These are phyloP conservation scores for Acer negundo DNA, from an alignment of 345 rosid species.

Conservation along the genomic window DNA sequence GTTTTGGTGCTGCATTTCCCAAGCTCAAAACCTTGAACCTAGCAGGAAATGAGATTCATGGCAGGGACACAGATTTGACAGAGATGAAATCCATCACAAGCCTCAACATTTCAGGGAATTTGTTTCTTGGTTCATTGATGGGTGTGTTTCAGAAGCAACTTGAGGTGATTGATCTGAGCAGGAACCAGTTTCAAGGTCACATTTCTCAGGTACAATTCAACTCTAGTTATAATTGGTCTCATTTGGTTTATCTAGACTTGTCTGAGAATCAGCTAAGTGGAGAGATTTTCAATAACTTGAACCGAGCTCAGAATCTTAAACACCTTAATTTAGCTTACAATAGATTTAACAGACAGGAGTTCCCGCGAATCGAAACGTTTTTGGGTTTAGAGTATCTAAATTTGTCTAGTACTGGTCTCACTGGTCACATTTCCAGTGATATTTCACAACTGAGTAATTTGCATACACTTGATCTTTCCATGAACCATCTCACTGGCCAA, in stretches of 20 bases:
- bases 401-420: conserved; percentile 66
- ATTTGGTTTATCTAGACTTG: conserved; percentile 71
- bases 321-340: conserved; percentile 80
- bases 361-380: conserved; percentile 54
- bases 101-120: conserved; percentile 73
- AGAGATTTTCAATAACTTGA: conserved; percentile 53
- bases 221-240: conserved; percentile 55
- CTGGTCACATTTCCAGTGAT: conserved; percentile 65
- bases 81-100: conserved; percentile 53
- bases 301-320: conserved; percentile 55
- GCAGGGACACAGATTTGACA: conserved; percentile 51
- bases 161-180: conserved; percentile 71
- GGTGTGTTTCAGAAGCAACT: conserved; percentile 49
- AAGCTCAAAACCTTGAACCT: conserved; percentile 67
- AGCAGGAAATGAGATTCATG: conserved; percentile 64
- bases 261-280: conserved; percentile 89
- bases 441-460: conserved; percentile 50
- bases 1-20: conserved; percentile 75
- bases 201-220: conserved; percentile 79
- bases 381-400: conserved; percentile 67
- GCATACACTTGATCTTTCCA: conserved; percentile 72
- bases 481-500: conserved; percentile 64
- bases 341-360: conserved; percentile 58
- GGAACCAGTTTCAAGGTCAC: conserved; percentile 78
- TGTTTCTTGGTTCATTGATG: conserved; percentile 65